These are phyloP conservation scores for Vicia faba DNA, from an alignment of 306 rosid species.

Conservation along the genomic window DNA sequence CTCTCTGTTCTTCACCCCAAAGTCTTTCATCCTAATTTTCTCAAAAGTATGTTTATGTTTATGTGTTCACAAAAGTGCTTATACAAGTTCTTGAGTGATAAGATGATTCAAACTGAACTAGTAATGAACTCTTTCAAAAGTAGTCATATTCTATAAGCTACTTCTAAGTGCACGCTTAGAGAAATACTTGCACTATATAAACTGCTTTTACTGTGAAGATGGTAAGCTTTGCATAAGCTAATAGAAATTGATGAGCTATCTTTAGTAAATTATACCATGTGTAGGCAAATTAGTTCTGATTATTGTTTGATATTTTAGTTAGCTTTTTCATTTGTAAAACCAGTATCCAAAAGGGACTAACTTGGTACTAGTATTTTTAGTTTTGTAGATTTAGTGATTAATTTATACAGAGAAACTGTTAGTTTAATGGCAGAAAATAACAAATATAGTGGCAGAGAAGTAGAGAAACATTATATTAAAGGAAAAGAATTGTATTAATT, in stretches of 20 bases:
- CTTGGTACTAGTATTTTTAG: conserved; percentile 6
- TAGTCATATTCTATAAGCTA: background rate
- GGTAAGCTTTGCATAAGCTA: background rate
- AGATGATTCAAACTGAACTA: background rate
- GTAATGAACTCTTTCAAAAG: background rate
- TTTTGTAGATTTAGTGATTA: conserved; percentile 2
- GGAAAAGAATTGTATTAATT: too few species aligned
- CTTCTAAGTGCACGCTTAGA: background rate
- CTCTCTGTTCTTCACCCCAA: too few species aligned
- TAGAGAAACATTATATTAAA: too few species aligned
- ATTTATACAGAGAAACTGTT: too few species aligned
- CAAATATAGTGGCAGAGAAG: too few species aligned
- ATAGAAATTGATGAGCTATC: background rate
- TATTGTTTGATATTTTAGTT: background rate
- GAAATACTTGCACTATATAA: background rate
- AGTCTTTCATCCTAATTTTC: too few species aligned
- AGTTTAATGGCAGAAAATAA: too few species aligned
- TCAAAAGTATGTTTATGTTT: too few species aligned
- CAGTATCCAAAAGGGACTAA: background rate
- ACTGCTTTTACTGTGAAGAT: background rate
- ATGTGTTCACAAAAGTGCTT: background rate
- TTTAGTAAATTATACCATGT: background rate
- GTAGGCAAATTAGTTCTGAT: background rate
- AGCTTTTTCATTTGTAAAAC: background rate
- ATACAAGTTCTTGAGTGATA: background rate